Base-by-base conservation (phyloP, 1,139 yeast species). In the Kurtzmaniella quercitrusa region DNA sequence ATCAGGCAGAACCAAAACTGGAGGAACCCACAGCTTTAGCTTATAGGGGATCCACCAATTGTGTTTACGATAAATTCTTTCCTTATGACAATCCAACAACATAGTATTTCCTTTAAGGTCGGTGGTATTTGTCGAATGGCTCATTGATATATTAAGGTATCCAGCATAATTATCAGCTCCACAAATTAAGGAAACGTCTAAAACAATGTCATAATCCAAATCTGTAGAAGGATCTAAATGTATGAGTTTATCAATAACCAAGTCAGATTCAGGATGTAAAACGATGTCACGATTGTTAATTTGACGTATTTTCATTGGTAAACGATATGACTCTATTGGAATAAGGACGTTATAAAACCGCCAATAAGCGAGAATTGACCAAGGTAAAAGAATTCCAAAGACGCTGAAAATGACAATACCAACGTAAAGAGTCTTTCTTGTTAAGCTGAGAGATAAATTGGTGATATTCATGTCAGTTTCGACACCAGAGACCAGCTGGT, bases 11-110 rank as follows among this genome's bases (percentile, higher is more conserved):
- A 65, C 60, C 11, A 67, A 38, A 0, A 60, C 38, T 0, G 78
- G 77, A 1, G 75, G 67, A 8, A 63, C 59, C 70, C 72, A 70
- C 46, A 55, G 60, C 39, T 69, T 56, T 31, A 69, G 54, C 43
- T 64, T 62, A 48, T 59, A 70, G 0, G 78, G 77, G 9, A 73
- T 49, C 36, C 63, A 45, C 48, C 48, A 38, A 50, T 73, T 73
- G 41, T 65, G 63, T 14, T 31, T 6, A 9, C 36, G 36, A 48
- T 44, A 31, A 55, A 54, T 51, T 66, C 66, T 17, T 65, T 50
- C 41, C 47, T 50, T 12, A 63, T 47, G 6, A 65, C 54, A 47
- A 67, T 71, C 49, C 77, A 73, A 42, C 55, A 54, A 14, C 59
- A 44, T 8, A 58, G 34, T 23, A 49, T 41, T 8, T 21, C 23